These are phyloP conservation scores for Emmonsiellopsis sp. DNA, from an alignment of 2,329 filamentous ascomycete species.

Conservation along the genomic window DNA sequence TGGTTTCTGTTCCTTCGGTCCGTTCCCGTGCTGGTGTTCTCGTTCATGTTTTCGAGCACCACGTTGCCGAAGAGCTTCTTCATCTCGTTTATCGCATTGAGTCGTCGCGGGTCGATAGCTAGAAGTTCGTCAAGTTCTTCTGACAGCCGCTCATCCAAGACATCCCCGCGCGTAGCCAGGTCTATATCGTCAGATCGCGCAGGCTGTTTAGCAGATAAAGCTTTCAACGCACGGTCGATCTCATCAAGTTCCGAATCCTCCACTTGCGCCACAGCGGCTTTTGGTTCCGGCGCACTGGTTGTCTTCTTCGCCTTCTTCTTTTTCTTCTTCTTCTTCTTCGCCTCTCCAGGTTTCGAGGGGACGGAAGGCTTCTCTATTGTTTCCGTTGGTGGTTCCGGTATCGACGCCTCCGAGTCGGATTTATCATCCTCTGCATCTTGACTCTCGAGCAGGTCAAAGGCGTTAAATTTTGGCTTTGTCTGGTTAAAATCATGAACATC, in stretches of 20 bases:
- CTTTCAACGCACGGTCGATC: constrained; percentile 56
- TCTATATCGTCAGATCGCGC: constrained; percentile 1
- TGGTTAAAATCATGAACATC: constrained; percentile 27
- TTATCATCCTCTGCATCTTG: constrained; percentile 26
- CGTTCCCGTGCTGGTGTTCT: constrained; percentile 39
- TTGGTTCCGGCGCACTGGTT: constrained; percentile 15
- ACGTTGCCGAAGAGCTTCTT: constrained; percentile 60
- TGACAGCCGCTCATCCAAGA: not conserved
- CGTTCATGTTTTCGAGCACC: constrained; percentile 49
- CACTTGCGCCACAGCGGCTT: constrained; percentile 9
- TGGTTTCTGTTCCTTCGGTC: constrained; percentile 48
- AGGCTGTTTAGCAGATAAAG: constrained; percentile 42
- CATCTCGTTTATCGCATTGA: constrained; percentile 91
- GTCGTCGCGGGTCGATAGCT: constrained; percentile 58
- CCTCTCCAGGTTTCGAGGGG: constrained; percentile 47
- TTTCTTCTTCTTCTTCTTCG: constrained; percentile 56
- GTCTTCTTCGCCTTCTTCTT: constrained; percentile 38
- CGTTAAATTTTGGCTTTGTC: constrained; percentile 38
- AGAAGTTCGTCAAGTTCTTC: constrained; percentile 46
- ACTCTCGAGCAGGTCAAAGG: constrained; percentile 44
- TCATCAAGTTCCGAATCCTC: constrained; percentile 46
- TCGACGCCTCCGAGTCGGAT: constrained; percentile 22
- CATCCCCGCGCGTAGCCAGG: not conserved
- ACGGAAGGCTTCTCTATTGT: constrained; percentile 7
- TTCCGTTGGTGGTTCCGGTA: constrained; percentile 11